Percentiles rank a stretch among this genome's conserved stretches.
Conservation (phyloP, 2,329 filamentous ascomycete genomes). For the Aspergillus sp. region DNA sequence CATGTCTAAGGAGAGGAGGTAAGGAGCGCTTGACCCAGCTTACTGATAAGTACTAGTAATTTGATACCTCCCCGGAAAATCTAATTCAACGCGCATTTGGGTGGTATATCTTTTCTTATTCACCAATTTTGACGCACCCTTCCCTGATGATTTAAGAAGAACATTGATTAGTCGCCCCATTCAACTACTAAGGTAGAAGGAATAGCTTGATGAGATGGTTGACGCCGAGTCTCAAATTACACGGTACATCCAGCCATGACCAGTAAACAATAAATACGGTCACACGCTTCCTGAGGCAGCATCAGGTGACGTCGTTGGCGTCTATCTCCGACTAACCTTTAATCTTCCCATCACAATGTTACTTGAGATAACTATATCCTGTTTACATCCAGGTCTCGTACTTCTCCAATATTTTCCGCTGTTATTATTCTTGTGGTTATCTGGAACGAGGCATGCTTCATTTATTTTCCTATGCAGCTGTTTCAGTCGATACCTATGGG, state of each 20-base stretch:
- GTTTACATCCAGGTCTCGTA: background rate
- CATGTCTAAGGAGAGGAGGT: too few species aligned
- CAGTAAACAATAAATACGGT: background rate
- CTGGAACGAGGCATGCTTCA: background rate
- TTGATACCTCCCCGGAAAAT: background rate
- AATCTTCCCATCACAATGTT: too few species aligned
- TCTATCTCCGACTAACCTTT: background rate
- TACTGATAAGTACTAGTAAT: background rate
- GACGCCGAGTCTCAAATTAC: background rate
- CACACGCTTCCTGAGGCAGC: background rate
- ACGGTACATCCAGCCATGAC: too few species aligned
- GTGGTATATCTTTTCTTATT: background rate
- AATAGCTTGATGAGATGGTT: background rate
- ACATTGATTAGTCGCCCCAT: background rate
- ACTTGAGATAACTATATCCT: background rate
- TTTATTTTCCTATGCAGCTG: constrained; percentile 3
- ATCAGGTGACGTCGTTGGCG: constrained; percentile 4
- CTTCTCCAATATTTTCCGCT: background rate
- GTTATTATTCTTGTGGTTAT: background rate
- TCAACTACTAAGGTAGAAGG: background rate
- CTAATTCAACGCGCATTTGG: background rate
- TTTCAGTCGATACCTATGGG: constrained; percentile 6
- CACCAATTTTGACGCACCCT: background rate
- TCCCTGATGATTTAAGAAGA: background rate
- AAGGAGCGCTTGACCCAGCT: too few species aligned